Percentiles rank a stretch among this genome's conserved stretches.
Evolutionary conservation across 2,329 filamentous ascomycete genomes (phyloP).

Genomic region (Fusarium kyushuense): DNA sequence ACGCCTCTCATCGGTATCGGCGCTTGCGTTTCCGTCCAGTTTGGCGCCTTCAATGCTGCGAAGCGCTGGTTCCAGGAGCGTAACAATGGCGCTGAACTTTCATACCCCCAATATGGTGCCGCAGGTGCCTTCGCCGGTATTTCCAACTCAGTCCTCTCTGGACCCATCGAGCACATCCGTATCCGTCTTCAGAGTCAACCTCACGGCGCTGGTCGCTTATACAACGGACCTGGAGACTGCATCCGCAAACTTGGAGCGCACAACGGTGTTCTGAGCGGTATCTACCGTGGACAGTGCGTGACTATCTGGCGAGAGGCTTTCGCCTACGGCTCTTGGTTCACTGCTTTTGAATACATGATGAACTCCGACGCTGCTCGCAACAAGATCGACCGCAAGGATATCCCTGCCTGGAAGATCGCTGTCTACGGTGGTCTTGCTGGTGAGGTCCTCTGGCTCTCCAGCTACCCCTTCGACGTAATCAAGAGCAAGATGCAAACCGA

Average conservation of each 20-base stretch:
- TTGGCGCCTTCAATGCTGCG: slow-evolving; percentile 94
- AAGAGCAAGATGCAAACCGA: slow-evolving; percentile 99
- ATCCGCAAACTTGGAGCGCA: slow-evolving; percentile 81
- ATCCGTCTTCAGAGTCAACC: slow-evolving; percentile 97
- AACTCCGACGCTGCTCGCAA: slow-evolving; percentile 86
- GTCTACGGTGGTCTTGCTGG: slow-evolving; percentile 93
- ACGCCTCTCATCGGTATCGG: slow-evolving; percentile 96
- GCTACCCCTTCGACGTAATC: slow-evolving; percentile 96
- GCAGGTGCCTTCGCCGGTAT: slow-evolving; percentile 93
- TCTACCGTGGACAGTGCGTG: slow-evolving; percentile 90
- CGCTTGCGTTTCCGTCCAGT: slow-evolving; percentile 98
- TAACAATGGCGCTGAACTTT: slow-evolving; percentile 74
- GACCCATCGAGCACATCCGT: slow-evolving; percentile 95
- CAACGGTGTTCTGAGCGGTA: slow-evolving; percentile 73
- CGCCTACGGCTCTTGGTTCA: slow-evolving; percentile 96
- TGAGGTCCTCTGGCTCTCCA: slow-evolving; percentile 91
- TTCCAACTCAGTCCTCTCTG: slow-evolving; percentile 87
- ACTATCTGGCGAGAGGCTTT: slow-evolving; percentile 90
- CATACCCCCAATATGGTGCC: slow-evolving; percentile 88
- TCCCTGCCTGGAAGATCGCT: slow-evolving; percentile 87
- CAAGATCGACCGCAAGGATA: slow-evolving; percentile 77
- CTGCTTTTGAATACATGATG: slow-evolving; percentile 97
- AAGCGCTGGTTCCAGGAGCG: slow-evolving; percentile 84
- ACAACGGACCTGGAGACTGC: slow-evolving; percentile 89
- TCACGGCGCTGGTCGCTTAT: slow-evolving; percentile 82